A percentile compares a stretch with the other conserved stretches of the same genome.
These are phyloP conservation scores for Ramularia endophylla DNA, from an alignment of 2,329 filamentous ascomycete genomes.

Conservation along the genomic window DNA sequence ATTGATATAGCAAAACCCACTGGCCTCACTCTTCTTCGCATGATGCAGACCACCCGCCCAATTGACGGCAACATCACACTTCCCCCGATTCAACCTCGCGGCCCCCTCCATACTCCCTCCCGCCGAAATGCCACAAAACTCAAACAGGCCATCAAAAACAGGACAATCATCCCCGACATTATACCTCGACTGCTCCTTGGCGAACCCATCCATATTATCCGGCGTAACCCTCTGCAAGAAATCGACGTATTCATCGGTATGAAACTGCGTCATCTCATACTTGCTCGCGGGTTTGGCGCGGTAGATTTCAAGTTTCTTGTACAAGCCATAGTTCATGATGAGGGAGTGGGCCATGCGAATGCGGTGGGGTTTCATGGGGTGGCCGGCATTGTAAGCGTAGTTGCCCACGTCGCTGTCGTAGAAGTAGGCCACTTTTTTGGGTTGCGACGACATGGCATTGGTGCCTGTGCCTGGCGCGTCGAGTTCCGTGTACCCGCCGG, in stretches of 20 bases:
- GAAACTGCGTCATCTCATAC: constrained; percentile 82
- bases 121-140: constrained; percentile 90
- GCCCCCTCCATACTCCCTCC: constrained; percentile 89
- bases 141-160: constrained; percentile 90
- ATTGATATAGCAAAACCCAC: constrained; percentile 98
- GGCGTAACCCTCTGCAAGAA: constrained; percentile 56
- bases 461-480: constrained; percentile 45
- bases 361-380: constrained; percentile 99
- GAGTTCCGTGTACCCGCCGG: constrained; percentile 39
- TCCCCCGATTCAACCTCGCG: constrained; percentile 74
- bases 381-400: constrained; percentile 83
- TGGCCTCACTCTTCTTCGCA: constrained; percentile 88
- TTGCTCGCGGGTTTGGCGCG: constrained; percentile 75
- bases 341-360: constrained; percentile 92
- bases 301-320: constrained; percentile 94
- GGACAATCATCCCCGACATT: constrained; percentile 94
- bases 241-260: constrained; percentile 83
- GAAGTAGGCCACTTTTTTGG: constrained; percentile 93
- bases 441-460: constrained; percentile 45
- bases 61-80: constrained; percentile 93
- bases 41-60: constrained; percentile 97
- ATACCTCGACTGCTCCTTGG: constrained; percentile 53
- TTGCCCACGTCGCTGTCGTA: constrained; percentile 98
- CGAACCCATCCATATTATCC: constrained; percentile 40
- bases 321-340: constrained; percentile 91